Percentiles rank a stretch among this genome's conserved stretches.
Evolutionary conservation across 306 rosid genomes (phyloP).

Genomic region (Rosa multiflora): DNA sequence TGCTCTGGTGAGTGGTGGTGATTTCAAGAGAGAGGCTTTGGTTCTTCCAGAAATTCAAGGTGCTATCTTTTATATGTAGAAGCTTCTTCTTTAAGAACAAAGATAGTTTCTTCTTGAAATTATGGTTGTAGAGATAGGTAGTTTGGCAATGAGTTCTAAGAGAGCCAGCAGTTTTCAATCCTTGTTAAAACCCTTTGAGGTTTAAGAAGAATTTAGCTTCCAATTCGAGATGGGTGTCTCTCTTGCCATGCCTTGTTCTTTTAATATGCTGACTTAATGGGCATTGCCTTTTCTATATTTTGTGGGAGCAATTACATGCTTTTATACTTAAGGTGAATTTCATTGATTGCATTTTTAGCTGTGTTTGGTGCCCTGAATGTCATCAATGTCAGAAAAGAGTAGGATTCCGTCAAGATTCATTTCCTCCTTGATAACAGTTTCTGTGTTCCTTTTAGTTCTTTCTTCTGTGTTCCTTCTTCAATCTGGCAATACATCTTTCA

Average conservation of each 20-base stretch:
- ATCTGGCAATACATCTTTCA: constrained; percentile 53
- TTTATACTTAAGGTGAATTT: neutral
- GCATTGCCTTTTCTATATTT: neutral
- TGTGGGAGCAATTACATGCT: neutral
- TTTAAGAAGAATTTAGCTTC: constrained; percentile 26
- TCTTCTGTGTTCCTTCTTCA: constrained; percentile 77
- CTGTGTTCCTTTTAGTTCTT: constrained; percentile 68
- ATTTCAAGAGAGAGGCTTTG: constrained; percentile 14
- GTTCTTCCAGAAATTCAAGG: constrained; percentile 31
- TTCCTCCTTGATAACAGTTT: constrained; percentile 56
- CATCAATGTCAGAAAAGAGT: constrained; percentile 72
- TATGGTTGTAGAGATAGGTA: neutral
- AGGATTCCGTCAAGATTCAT: constrained; percentile 61
- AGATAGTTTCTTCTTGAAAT: neutral
- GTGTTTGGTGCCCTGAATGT: constrained; percentile 23
- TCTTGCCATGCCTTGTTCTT: constrained; percentile 12
- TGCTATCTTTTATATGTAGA: constrained; percentile 2
- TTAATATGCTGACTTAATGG: neutral
- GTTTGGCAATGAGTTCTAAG: neutral
- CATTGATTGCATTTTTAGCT: neutral
- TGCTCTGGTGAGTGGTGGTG: constrained; percentile 28
- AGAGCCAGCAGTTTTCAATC: constrained; percentile 17
- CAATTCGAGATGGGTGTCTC: constrained; percentile 6
- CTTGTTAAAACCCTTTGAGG: constrained; percentile 23
- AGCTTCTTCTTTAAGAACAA: neutral